Base-by-base conservation (phyloP, 164 flowering plant species). In the Houttuynia cordata region DNA sequence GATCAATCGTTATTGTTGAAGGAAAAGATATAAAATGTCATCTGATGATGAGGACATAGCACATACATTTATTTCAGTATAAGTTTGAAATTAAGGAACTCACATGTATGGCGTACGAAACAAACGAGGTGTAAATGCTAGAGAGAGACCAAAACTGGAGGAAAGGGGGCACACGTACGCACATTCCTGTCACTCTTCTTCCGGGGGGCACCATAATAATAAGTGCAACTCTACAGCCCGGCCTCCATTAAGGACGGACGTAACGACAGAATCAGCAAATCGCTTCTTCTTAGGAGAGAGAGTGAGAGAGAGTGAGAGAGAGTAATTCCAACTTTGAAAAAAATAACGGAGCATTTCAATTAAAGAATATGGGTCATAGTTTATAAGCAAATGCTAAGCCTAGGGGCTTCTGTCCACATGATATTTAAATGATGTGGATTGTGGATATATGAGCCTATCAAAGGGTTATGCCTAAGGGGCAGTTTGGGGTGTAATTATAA, bases 101-200 rank as follows among this genome's bases (percentile, higher is more conserved):
- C 55, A 52, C 55, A 52, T 52, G 55, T 52, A 23, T 21, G 55
- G 20, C 23, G 20, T 52, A 23, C n/a, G n/a, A 52, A 12, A 52
- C 55, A 52, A 52, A 23, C 22, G 23, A 1, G 55, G 55, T 10
- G 55, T 52, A n/a, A n/a, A 23, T 52, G 7, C 55, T n/a, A 22
- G 21, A 21, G 23, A 17, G 55, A 52, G 23, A 18, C 55, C 55
- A 52, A 52, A 52, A 52, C 22, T 18, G 7, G 53, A 21, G 53
- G 53, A 15, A 12, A 17, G 23, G 55, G 7, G 55, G n/a, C 55
- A n/a, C 10, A 23, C 55, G 23, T 22, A 52, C 55, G 23, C 55
- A 52, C 55, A 52, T 52, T 52, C 55, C 55, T 23, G n/a, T 52
- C 55, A 20, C 10, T 52, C 55, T 52, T 52, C 23, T 52, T 22